Evolutionary conservation across 2,329 filamentous ascomycete genomes (phyloP), one percentile per base, ranked within the genome.

Genomic region (Aspergillus carbonarius): DNA sequence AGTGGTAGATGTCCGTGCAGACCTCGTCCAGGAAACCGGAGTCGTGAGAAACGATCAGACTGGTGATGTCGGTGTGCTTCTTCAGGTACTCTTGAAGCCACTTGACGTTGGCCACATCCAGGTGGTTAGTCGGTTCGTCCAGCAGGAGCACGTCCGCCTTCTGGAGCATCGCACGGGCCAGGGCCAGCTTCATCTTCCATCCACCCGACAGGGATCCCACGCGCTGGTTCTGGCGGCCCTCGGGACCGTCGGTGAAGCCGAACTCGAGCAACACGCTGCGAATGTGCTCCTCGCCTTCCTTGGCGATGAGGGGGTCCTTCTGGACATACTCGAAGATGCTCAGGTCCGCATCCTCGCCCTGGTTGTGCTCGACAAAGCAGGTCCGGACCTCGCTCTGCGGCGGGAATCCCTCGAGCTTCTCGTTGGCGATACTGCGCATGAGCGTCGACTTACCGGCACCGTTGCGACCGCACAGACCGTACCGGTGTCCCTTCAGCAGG

Each of bases 141-240:
- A 99, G 87, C 53, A 99, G 83, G 59, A 99, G 85, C 52, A 99
- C 93, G 74, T 99, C 95, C n/a, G 95, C 93, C 72, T 88, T 90
- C 83, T 95, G 91, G 70, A 99, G 84, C 93, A 99, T 98, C 64
- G 95, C 95, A 70, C 95, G 87, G 54, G 95, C 95, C 76, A 99
- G 80, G 65, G 95, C 95, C 61, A 99, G 82, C 87, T 99, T 99
- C 95, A 99, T 99, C 85, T 98, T 98, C 95, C 95, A 99, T 74
- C 95, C 95, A 79, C 95, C 95, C 44, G 95, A 98, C 35, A 99
- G 80, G 18, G 93, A 97, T 67, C 95, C 95, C 59, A 99, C 95
- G 69, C 89, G 91, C 74, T 97, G 87, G 5, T 88, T 84, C 77
- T 98, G 95, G 60, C 92, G 87, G 60, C 93, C 95, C 66, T 95